Conservation (phyloP, 2,329 filamentous ascomycete species). For the Microdochium trichocladiopsis region DNA sequence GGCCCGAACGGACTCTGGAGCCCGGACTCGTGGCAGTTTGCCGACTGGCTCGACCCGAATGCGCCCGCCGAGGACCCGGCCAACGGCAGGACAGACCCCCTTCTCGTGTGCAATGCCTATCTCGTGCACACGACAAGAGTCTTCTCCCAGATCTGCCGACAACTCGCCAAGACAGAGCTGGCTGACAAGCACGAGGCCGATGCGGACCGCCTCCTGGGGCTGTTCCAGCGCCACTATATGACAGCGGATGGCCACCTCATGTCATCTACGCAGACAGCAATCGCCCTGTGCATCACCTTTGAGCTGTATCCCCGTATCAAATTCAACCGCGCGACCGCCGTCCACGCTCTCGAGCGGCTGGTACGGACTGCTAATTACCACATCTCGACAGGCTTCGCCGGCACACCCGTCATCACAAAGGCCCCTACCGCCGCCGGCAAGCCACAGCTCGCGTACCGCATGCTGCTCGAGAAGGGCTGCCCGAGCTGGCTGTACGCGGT, state of each 20-base stretch:
- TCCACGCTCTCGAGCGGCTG: slow-evolving; percentile 3
- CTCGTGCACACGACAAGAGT: slow-evolving; percentile 24
- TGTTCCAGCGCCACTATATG: slow-evolving; percentile 13
- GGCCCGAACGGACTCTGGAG: slow-evolving; percentile 25
- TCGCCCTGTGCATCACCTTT: slow-evolving; percentile 10
- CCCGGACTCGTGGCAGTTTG: slow-evolving; percentile 20
- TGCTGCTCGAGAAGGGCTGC: slow-evolving; percentile 22
- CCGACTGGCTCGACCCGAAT: slow-evolving; percentile 32
- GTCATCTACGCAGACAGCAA: slow-evolving; percentile 11
- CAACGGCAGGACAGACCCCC: slow-evolving; percentile 20
- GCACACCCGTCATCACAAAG: slow-evolving; percentile 4
- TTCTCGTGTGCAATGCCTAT: slow-evolving; percentile 29
- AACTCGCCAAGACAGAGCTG: slow-evolving; percentile 12
- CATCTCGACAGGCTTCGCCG: slow-evolving; percentile 14
- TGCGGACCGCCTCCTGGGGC: slow-evolving; percentile 5
- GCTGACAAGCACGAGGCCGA: slow-evolving; percentile 9
- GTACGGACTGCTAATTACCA: slow-evolving; percentile 5
- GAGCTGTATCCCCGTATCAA: slow-evolving; percentile 2
- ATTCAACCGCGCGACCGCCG: not conserved
- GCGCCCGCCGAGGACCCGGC: slow-evolving; percentile 25
- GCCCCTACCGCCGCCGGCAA: not conserved
- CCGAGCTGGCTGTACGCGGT: slow-evolving; percentile 28
- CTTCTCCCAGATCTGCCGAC: slow-evolving; percentile 13
- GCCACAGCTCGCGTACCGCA: slow-evolving; percentile 16
- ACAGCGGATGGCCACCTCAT: slow-evolving; percentile 5